Evolutionary conservation across 768 basidiomycete species (phyloP), one percentile per base, ranked within the genome.

Genomic region (Tubosaeta sp.): DNA sequence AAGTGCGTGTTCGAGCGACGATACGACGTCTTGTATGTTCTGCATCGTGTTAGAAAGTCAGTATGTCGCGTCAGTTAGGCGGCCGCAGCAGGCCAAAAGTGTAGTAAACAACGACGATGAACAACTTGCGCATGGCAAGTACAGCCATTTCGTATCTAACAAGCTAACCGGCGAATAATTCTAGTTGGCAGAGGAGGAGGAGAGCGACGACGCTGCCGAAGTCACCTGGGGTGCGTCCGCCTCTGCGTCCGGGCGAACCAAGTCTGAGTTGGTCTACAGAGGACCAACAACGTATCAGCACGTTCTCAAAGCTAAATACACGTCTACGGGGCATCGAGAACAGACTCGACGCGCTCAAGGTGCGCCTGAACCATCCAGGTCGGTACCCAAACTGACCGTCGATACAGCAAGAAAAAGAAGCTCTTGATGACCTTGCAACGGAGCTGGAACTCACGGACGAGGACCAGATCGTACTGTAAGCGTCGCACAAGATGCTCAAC

Each of bases 371-470:
- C 36, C 16, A 10, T 16, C 27, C 19, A 10, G 21, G 18, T 18
- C 9, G 18, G 36, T 21, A n/a, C 36, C 19, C 9, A 21, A 11
- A 19, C 19, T 11, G 9, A 38, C 11, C 11, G 18, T 21, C 27
- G 11, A 34, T 47, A 13, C 63, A 97, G 93, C 84, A 89, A 79
- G 93, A 95, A 71, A 94, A 94, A 71, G 94, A 96, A 60, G 87
- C 92, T 3, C 80, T 95, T 13, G 92, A 95, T 53, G 94, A 97
- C 66, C 78, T 96, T 27, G 71, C 82, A 2, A 87, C 80, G 40
- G 94, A 96, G 61, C 79, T 97, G 21, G 93, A 95, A 63, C 81
- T 97, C 10, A 83, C 85, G 1, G 92, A 95, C 54, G 92, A 94
- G 59, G 86, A 90, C 51, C 79, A 89, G 49, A 74, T 75, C 1